Conservation (phyloP, 176 grass and related monocot species). For the Otatea glauca region DNA sequence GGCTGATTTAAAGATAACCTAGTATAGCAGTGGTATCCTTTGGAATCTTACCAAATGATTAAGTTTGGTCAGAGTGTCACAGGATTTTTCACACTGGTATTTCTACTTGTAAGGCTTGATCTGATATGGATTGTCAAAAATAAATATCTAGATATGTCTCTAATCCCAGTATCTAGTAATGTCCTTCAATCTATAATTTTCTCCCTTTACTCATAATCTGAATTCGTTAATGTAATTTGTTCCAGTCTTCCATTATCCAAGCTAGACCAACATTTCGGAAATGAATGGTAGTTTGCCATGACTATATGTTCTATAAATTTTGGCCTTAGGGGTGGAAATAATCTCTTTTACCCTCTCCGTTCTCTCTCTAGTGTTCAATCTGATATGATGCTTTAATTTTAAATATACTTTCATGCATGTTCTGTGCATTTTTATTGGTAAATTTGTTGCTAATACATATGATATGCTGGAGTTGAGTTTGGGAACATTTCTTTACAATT, state of each 20-base stretch:
- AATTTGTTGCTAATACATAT: not conserved
- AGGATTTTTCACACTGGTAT: not conserved
- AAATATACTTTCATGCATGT: conserved; percentile 13
- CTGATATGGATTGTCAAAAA: not conserved
- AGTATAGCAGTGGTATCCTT: conserved; percentile 2
- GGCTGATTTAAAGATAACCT: conserved; percentile 23
- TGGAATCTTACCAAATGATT: not conserved
- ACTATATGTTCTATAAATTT: conserved; percentile 22
- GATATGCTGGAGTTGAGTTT: not conserved
- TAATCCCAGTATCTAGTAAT: not conserved
- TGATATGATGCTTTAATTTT: conserved; percentile 24
- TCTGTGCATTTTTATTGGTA: conserved; percentile 21
- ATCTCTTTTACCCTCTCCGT: not conserved
- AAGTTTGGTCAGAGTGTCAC: not conserved
- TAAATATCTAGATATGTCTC: not conserved
- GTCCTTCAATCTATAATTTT: not conserved
- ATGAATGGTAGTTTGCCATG: not conserved
- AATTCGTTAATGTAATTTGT: not conserved
- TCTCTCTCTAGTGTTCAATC: not conserved
- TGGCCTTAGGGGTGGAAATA: not conserved
- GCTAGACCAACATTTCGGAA: not conserved
- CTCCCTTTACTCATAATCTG: not conserved
- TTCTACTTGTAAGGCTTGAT: not conserved
- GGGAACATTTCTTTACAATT: conserved; percentile 26
- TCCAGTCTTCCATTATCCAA: conserved; percentile 1